Evolutionary conservation across 1,139 yeast species (phyloP).

Genomic region (Arxiozyma slooffiae): DNA sequence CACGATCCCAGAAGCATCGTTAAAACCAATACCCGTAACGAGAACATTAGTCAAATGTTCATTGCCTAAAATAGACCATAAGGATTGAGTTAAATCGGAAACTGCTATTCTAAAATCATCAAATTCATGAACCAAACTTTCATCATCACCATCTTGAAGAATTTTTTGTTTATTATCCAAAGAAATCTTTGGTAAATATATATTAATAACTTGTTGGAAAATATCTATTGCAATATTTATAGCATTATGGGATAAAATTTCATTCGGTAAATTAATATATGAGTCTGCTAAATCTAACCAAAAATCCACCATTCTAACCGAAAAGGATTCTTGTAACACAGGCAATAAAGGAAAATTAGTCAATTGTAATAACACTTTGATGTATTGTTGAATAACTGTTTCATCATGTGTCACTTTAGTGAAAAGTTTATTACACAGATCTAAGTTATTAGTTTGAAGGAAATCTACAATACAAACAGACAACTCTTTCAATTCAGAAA

Average conservation of each 20-base stretch:
- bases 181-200: constrained; percentile 29
- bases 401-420: constrained; percentile 26
- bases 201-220: constrained; percentile 28
- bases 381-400: constrained; percentile 31
- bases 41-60: constrained; percentile 44
- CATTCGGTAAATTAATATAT: constrained; percentile 28
- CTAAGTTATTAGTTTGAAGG: constrained; percentile 43
- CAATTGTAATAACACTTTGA: constrained; percentile 45
- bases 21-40: constrained; percentile 35
- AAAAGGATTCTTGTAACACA: constrained; percentile 55
- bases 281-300: constrained; percentile 73
- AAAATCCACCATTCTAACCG: constrained; percentile 60
- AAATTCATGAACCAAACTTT: constrained; percentile 40
- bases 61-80: constrained; percentile 55
- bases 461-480: constrained; percentile 45
- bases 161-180: constrained; percentile 26
- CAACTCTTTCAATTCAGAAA: constrained; percentile 40
- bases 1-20: constrained; percentile 19
- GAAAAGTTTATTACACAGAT: constrained; percentile 39
- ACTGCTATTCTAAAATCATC: constrained; percentile 59
- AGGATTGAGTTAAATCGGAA: constrained; percentile 61
- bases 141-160: constrained; percentile 26
- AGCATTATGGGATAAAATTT: constrained; percentile 20
- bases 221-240: constrained; percentile 23
- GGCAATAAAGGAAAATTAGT: constrained; percentile 56